These are phyloP conservation scores for Elsinoe necatrix DNA, from an alignment of 2,329 filamentous ascomycete genomes.

Conservation along the genomic window DNA sequence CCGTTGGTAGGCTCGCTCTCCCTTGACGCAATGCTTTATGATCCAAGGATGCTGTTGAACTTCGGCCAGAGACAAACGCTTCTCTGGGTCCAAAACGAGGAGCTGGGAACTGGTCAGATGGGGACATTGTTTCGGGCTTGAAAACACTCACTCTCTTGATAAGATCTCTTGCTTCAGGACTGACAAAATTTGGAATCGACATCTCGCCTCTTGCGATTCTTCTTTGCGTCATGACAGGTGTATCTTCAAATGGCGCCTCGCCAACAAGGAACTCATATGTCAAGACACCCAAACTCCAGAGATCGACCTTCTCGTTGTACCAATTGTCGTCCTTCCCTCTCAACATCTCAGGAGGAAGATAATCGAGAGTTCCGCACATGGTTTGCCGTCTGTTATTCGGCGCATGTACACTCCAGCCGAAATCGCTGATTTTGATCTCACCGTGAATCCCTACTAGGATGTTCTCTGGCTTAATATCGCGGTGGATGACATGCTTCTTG, in stretches of 20 bases:
- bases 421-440: constrained; percentile 22
- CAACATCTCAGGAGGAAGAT: constrained; percentile 21
- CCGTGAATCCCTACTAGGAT: constrained; percentile 21
- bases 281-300: constrained; percentile 21
- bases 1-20: constrained; percentile 38
- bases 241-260: constrained; percentile 21
- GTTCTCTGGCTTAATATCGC: constrained; percentile 22
- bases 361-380: constrained; percentile 21
- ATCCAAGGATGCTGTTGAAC: constrained; percentile 22
- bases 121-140: neutral
- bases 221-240: constrained; percentile 20
- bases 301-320: constrained; percentile 22
- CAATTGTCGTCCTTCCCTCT: constrained; percentile 20
- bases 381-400: constrained; percentile 21
- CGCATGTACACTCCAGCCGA: constrained; percentile 21
- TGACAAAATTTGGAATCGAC: constrained; percentile 20
- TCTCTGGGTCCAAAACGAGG: constrained; percentile 20
- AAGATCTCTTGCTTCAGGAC: constrained; percentile 20
- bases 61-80: constrained; percentile 19
- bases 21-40: constrained; percentile 30
- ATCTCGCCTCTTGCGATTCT: constrained; percentile 22
- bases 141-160: constrained; percentile 22
- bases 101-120: constrained; percentile 16
- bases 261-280: constrained; percentile 21
- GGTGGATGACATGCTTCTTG: constrained; percentile 22